phyloP scores from a whole-genome alignment of 331 rosid genomes.

The Prunus yedoensis region DNA sequence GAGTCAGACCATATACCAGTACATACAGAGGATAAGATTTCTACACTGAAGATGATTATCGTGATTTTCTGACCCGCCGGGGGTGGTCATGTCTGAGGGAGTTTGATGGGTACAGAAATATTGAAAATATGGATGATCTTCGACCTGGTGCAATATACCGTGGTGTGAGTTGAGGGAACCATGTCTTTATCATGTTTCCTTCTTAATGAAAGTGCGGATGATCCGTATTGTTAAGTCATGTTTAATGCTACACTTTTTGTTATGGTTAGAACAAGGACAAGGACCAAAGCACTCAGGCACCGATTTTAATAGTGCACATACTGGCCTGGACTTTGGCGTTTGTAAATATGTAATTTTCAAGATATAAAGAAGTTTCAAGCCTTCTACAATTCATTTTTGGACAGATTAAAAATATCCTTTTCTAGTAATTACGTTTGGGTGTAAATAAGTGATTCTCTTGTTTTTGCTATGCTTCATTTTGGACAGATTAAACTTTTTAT shows the following conservation, averaged over 20 bases:
- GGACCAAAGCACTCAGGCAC: too few species aligned
- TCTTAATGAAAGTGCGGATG: conserved; percentile 11
- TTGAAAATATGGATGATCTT: too few species aligned
- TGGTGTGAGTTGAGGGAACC: too few species aligned
- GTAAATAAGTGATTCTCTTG: background rate
- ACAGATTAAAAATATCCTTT: background rate
- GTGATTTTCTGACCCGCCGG: conserved; percentile 69
- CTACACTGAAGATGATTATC: conserved; percentile 85
- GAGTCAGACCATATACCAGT: conserved; percentile 73
- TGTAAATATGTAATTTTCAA: conserved; percentile 39
- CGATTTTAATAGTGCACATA: background rate
- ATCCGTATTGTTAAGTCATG: background rate
- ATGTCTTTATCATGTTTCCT: background rate
- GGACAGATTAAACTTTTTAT: too few species aligned
- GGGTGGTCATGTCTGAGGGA: conserved; percentile 78
- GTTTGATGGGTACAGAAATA: conserved; percentile 70
- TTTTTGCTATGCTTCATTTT: background rate
- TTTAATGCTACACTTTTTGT: conserved; percentile 2
- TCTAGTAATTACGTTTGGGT: too few species aligned
- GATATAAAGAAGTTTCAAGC: conserved; percentile 8
- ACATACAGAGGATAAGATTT: conserved; percentile 81
- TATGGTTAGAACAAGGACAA: background rate
- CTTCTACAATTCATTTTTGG: background rate
- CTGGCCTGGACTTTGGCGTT: conserved; percentile 15
- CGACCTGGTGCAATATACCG: too few species aligned